A percentile compares a stretch with the other conserved stretches of the same genome.
These are phyloP conservation scores for Ophiosphaerella korrae DNA, from an alignment of 2,329 filamentous ascomycete genomes.

Conservation along the genomic window DNA sequence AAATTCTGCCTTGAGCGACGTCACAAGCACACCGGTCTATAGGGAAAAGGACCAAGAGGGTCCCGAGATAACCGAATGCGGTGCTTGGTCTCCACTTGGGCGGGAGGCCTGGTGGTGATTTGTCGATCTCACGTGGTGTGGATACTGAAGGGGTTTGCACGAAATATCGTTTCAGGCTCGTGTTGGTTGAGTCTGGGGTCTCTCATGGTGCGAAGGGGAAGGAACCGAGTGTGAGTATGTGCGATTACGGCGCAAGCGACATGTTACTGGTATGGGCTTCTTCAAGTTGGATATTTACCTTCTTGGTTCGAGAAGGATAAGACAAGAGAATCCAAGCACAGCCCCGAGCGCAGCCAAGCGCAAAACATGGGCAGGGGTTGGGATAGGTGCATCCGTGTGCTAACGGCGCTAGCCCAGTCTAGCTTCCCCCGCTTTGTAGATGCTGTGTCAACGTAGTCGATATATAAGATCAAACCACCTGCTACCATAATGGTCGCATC, in stretches of 20 bases:
- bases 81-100: slow-evolving; percentile 10
- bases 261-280: neutral
- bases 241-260: neutral
- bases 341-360: slow-evolving; percentile 21
- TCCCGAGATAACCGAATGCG: slow-evolving; percentile 28
- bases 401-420: neutral
- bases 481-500: slow-evolving; percentile 12
- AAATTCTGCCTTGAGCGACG: slow-evolving; percentile 25
- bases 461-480: slow-evolving; percentile 24
- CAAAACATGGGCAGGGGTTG: no score
- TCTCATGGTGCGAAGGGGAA: neutral
- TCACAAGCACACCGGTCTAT: slow-evolving; percentile 23
- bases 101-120: slow-evolving; percentile 20
- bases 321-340: slow-evolving; percentile 18
- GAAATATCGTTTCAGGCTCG: slow-evolving; percentile 3
- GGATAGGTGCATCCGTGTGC: slow-evolving; percentile 7
- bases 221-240: neutral
- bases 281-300: neutral
- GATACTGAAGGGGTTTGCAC: neutral
- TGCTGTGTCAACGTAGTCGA: slow-evolving; percentile 12
- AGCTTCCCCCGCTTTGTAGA: slow-evolving; percentile 28
- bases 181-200: neutral
- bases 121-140: slow-evolving; percentile 21
- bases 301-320: neutral
- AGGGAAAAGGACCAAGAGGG: slow-evolving; percentile 8